Evolutionary conservation across 371 early-diverging fungal species (phyloP).

Genomic region (Lichtheimia ornata): DNA sequence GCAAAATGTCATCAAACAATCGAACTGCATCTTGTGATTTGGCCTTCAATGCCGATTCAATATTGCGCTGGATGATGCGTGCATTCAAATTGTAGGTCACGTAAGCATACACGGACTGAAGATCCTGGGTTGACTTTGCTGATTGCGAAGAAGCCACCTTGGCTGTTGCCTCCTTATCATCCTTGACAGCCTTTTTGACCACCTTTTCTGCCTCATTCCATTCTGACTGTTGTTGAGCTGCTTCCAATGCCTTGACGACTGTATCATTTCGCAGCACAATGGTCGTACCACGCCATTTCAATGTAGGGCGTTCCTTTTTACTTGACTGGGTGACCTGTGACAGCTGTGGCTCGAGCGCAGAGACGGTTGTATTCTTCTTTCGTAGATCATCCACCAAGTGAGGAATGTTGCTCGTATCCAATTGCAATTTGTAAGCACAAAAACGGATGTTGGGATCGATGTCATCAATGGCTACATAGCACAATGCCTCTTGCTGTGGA

Average conservation of each 20-base stretch:
- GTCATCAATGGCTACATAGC: constrained; percentile 71
- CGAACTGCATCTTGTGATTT: constrained; percentile 68
- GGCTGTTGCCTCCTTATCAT: constrained; percentile 65
- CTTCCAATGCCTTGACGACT: not conserved
- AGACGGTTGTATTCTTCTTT: constrained; percentile 39
- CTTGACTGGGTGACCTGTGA: constrained; percentile 26
- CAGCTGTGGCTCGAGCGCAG: constrained; percentile 13
- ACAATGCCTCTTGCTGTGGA: constrained; percentile 66
- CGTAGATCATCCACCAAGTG: constrained; percentile 47
- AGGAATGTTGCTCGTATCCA: constrained; percentile 52
- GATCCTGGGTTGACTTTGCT: constrained; percentile 58
- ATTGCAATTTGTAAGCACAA: constrained; percentile 74
- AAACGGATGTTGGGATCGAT: constrained; percentile 83
- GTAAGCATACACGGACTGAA: constrained; percentile 58
- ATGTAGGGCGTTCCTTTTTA: constrained; percentile 32
- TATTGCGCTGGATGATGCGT: constrained; percentile 58
- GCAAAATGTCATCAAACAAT: constrained; percentile 64
- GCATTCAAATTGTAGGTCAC: constrained; percentile 56
- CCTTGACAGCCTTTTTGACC: constrained; percentile 62
- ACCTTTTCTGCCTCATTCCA: constrained; percentile 66
- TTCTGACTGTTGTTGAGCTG: constrained; percentile 21
- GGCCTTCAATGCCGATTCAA: constrained; percentile 42
- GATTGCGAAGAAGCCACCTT: constrained; percentile 76
- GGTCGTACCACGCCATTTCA: not conserved
- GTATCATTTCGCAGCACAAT: not conserved